phyloP scores from a whole-genome alignment of 2,329 filamentous ascomycete genomes.

The Fusarium transvaalense region DNA sequence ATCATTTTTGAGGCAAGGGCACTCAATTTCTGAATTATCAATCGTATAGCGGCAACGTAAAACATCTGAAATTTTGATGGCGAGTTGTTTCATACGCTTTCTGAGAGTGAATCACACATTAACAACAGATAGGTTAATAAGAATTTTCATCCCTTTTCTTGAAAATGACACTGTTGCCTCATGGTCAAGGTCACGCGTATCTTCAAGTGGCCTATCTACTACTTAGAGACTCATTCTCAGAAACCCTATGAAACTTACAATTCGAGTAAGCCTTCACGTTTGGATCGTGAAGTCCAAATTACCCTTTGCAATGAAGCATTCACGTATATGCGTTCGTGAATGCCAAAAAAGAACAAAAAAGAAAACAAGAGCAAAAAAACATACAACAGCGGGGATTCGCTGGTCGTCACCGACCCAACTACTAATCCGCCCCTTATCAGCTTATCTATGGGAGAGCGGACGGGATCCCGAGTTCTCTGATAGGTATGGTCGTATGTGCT shows the following conservation, averaged over 20 bases:
- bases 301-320: neutral
- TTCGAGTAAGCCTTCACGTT: neutral
- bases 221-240: neutral
- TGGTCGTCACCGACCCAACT: conserved; percentile 9
- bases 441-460: conserved; percentile 9
- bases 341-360: neutral
- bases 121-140: neutral
- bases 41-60: neutral
- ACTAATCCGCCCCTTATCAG: conserved; percentile 9
- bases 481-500: conserved; percentile 6
- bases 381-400: conserved; percentile 11
- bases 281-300: too few relatives aligned
- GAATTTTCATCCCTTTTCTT: neutral
- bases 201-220: neutral
- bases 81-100: neutral
- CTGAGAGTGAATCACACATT: neutral
- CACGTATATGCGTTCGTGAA: neutral
- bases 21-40: neutral
- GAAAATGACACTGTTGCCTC: neutral
- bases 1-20: neutral
- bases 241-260: neutral
- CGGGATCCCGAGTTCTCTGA: conserved; percentile 8
- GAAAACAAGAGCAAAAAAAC: neutral
- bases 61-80: neutral
- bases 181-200: neutral